Conservation (phyloP, 2,329 filamentous ascomycete genomes). For the Verticillium alfalfae region DNA sequence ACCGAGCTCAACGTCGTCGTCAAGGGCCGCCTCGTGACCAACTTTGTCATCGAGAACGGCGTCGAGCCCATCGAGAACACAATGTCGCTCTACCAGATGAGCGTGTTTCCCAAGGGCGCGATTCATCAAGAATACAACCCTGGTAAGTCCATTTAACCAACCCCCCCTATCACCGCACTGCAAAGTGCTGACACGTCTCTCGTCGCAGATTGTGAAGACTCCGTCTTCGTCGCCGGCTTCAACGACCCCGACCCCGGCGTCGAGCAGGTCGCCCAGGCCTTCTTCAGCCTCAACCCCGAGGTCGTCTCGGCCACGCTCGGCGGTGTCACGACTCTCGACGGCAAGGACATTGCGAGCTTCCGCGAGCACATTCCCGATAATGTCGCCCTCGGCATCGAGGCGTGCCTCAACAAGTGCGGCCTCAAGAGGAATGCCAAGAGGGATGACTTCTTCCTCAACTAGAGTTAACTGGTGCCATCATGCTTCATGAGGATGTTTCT, state of each 20-base stretch:
- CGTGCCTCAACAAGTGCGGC: slow-evolving; percentile 42
- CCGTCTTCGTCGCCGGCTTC: slow-evolving; percentile 44
- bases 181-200: too few species aligned
- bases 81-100: slow-evolving; percentile 34
- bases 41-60: slow-evolving; percentile 38
- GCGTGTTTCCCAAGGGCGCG: slow-evolving; percentile 42
- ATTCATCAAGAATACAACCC: slow-evolving; percentile 48
- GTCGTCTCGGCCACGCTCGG: slow-evolving; percentile 34
- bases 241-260: slow-evolving; percentile 38
- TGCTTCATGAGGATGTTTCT: background rate
- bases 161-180: too few species aligned
- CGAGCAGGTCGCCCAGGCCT: slow-evolving; percentile 38
- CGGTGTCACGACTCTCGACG: slow-evolving; percentile 26
- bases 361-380: slow-evolving; percentile 36
- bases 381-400: slow-evolving; percentile 44
- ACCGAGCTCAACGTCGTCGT: slow-evolving; percentile 42
- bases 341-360: slow-evolving; percentile 33
- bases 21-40: slow-evolving; percentile 35
- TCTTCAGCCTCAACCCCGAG: slow-evolving; percentile 34
- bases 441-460: slow-evolving; percentile 5
- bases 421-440: slow-evolving; percentile 29
- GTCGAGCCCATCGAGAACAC: slow-evolving; percentile 25
- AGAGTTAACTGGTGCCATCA: background rate
- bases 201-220: slow-evolving; percentile 30
- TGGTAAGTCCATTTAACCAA: too few species aligned